These are phyloP conservation scores for Naganishia liquefaciens DNA, from an alignment of 1,284 basidiomycete species.

Conservation along the genomic window DNA sequence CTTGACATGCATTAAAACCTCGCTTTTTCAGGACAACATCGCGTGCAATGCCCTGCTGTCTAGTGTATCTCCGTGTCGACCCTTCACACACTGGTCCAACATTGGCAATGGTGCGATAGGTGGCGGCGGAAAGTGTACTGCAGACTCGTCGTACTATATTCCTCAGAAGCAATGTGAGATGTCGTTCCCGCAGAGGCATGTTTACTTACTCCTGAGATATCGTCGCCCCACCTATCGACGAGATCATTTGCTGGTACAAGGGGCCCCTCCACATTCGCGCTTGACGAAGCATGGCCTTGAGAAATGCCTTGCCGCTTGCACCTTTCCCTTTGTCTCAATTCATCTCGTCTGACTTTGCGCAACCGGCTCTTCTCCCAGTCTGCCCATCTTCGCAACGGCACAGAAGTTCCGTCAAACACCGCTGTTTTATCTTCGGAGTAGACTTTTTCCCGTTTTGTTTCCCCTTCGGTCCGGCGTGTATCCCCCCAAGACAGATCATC, in stretches of 20 bases:
- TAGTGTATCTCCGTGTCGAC: too few species aligned
- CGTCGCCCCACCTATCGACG: slow-evolving; percentile 84
- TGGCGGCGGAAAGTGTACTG: slow-evolving; percentile 73
- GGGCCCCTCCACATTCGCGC: slow-evolving; percentile 13
- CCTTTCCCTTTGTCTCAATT: slow-evolving; percentile 75
- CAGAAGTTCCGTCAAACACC: slow-evolving; percentile 61
- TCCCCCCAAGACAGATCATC: slow-evolving; percentile 93
- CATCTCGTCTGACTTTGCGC: slow-evolving; percentile 86
- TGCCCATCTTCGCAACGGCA: slow-evolving; percentile 94
- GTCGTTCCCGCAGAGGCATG: slow-evolving; percentile 65
- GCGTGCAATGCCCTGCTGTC: too few species aligned
- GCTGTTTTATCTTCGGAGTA: slow-evolving; percentile 70
- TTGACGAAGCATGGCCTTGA: slow-evolving; percentile 58
- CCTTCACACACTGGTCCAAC: too few species aligned
- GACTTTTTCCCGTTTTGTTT: slow-evolving; percentile 64
- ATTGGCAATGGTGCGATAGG: slow-evolving; percentile 68
- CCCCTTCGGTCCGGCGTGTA: slow-evolving; percentile 82
- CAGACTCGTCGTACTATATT: slow-evolving; percentile 75
- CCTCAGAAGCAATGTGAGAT: neutral
- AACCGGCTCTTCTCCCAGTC: slow-evolving; percentile 98
- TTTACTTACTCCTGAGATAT: slow-evolving; percentile 56
- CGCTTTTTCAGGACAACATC: too few species aligned
- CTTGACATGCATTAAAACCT: too few species aligned
- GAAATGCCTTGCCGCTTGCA: slow-evolving; percentile 57
- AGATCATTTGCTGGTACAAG: slow-evolving; percentile 77